Evolutionary conservation across 352 stramenopile genomes (phyloP).

Genomic region (Phytophthora rubi): DNA sequence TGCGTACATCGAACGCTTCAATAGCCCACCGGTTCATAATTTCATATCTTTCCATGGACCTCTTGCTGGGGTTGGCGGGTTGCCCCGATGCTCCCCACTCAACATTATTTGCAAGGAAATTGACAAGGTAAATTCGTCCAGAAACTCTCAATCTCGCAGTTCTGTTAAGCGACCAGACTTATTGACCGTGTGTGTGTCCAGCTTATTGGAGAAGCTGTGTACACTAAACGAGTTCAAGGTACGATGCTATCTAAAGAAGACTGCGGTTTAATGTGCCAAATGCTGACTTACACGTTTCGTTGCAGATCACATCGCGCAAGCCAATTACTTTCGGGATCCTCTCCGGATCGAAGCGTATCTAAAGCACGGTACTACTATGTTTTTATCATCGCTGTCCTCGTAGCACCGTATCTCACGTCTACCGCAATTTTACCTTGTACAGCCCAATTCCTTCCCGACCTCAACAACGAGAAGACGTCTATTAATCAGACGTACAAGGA

Average conservation of each 20-base stretch:
- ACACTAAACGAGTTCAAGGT: constrained; percentile 88
- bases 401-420: background rate
- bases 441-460: constrained; percentile 82
- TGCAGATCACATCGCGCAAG: constrained; percentile 86
- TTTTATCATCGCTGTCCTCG: background rate
- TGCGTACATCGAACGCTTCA: constrained; percentile 95
- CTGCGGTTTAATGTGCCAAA: background rate
- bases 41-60: constrained; percentile 94
- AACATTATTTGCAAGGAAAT: constrained; percentile 89
- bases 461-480: constrained; percentile 91
- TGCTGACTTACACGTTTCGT: constrained; percentile 13
- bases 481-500: constrained; percentile 86
- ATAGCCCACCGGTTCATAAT: constrained; percentile 90
- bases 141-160: background rate
- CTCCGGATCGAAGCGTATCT: constrained; percentile 74
- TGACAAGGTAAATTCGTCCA: constrained; percentile 47
- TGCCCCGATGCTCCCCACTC: constrained; percentile 89
- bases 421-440: background rate
- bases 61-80: constrained; percentile 87
- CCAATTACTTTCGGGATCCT: constrained; percentile 95
- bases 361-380: constrained; percentile 61
- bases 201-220: constrained; percentile 87
- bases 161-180: background rate
- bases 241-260: background rate
- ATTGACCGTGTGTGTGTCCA: constrained; percentile 28